A percentile compares a stretch with the other conserved stretches of the same genome.
Conservation (phyloP, 2,329 filamentous ascomycete genomes). For the Cytospora schulzeri region DNA sequence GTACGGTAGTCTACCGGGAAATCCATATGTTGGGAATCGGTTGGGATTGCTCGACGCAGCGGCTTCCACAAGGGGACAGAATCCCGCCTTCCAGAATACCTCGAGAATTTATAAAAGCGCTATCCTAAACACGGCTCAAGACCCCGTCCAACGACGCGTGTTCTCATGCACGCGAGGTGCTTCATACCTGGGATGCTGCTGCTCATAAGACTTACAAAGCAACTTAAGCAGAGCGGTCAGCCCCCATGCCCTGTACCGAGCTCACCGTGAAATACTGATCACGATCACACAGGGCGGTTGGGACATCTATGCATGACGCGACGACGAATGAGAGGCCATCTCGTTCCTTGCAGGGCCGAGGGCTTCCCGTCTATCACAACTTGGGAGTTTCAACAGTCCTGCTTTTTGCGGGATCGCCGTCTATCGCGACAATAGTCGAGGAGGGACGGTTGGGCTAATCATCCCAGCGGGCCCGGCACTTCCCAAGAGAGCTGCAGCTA, state of each 20-base stretch:
- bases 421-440: neutral
- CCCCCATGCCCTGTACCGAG: neutral
- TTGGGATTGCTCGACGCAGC: constrained; percentile 9
- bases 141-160: neutral
- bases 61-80: constrained; percentile 7
- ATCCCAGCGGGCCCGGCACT: constrained; percentile 14
- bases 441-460: constrained; percentile 9
- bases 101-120: neutral
- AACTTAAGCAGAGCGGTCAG: neutral
- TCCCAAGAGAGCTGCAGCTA: constrained; percentile 18
- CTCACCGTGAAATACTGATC: neutral
- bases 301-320: neutral
- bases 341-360: constrained; percentile 3
- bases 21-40: neutral
- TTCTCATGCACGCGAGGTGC: neutral
- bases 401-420: constrained; percentile 8
- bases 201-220: neutral
- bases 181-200: neutral
- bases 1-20: neutral
- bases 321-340: constrained; percentile 3
- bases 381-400: neutral
- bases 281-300: neutral
- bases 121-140: neutral
- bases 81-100: constrained; percentile 7
- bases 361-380: neutral